Evolutionary conservation across 352 stramenopile genomes (phyloP).

Genomic region (Pythium biforme): DNA sequence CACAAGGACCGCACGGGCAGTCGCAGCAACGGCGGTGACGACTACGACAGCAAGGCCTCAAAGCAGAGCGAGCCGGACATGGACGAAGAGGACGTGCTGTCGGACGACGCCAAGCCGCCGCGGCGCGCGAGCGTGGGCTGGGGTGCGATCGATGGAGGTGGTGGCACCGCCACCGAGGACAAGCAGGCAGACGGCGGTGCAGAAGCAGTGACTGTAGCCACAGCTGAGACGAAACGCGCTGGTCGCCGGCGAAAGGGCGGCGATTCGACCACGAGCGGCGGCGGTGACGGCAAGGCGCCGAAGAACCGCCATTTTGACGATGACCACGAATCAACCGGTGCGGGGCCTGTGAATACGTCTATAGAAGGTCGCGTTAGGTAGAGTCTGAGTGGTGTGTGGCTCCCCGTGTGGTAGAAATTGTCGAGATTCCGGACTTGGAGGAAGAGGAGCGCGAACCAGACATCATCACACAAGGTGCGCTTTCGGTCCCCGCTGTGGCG

Average conservation of each 20-base stretch:
- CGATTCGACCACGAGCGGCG: conserved; percentile 25
- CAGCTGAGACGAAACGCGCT: conserved; percentile 49
- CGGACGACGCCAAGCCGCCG: conserved; percentile 48
- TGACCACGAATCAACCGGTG: conserved; percentile 54
- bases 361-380: background rate
- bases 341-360: background rate
- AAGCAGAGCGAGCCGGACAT: conserved; percentile 30
- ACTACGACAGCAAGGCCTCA: conserved; percentile 20
- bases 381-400: background rate
- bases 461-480: conserved; percentile 61
- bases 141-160: conserved; percentile 29
- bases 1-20: conserved; percentile 13
- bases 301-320: conserved; percentile 81
- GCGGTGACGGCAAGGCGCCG: conserved; percentile 33
- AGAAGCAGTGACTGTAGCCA: conserved; percentile 5
- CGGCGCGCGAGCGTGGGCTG: conserved; percentile 64
- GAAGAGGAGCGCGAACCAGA: conserved; percentile 78
- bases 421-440: conserved; percentile 79
- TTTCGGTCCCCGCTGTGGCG: no score
- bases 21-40: conserved; percentile 1
- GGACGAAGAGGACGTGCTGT: conserved; percentile 48
- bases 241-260: conserved; percentile 58
- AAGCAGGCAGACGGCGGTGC: conserved; percentile 30
- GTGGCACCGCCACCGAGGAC: conserved; percentile 24
- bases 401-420: conserved; percentile 50